Evolutionary conservation across 78 protist species (phyloP), one percentile per base, ranked within the genome.

Genomic region (Monosiga brevicollis): DNA sequence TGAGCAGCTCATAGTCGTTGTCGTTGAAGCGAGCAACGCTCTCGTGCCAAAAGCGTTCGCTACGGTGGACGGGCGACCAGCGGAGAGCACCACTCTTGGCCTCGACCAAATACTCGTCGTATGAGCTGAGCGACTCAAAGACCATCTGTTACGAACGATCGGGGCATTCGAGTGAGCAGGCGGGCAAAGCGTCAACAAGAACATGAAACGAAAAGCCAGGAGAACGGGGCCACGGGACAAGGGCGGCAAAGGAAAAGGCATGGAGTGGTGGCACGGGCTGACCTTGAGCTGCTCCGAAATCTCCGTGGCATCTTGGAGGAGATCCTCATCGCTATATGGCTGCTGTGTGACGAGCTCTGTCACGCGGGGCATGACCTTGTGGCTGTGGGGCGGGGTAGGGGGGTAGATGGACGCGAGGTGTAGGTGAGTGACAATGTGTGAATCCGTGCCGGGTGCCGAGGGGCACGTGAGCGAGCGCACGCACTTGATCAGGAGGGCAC

Each of bases 41-140:
- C 70, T 96, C 94, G 36, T 71, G 39, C 98, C 98, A 96, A 84
- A 96, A 96, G n/a, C 85, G 73, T 78, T 88, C 92, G 26, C 92
- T 81, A 41, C 86, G 90, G 89, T 96, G 98, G 23, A 85, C 88
- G 70, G 97, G 96, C 40, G 93, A 76, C 98, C 98, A 96, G 77
- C 87, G 90, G 42, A 96, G 86, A 34, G 43, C 80, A 34, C 94
- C 90, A 20, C 95, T 41, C 35, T 25, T 36, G 25, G 90, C 41
- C 54, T 94, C 97, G 37, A 76, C 42, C 36, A 80, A 81, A 89
- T 95, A 93, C 78, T 73, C 62, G 77, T 92, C 87, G n/a, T 86
- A 85, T 41, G 91, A 80, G 76, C 91, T 91, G 39, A 73, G 11
- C 55, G 26, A 42, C 42, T 71, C 83, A 42, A 42, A 26, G 54